Conservation (phyloP, 75 land plant species). For the Sequoia sempervirens region DNA sequence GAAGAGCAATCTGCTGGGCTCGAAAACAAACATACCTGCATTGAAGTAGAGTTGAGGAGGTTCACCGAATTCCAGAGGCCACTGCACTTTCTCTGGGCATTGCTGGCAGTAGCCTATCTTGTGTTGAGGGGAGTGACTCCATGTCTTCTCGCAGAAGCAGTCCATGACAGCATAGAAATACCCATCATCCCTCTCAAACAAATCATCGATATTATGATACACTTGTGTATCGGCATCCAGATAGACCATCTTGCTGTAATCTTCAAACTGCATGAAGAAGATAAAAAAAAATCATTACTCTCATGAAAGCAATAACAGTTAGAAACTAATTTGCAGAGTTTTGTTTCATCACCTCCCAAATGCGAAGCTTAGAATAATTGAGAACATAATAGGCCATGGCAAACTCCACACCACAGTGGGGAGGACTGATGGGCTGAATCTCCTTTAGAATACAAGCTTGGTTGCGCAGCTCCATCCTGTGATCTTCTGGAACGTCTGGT, state of each 20-base stretch:
- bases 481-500: constrained; percentile 39
- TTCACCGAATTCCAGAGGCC: constrained; percentile 24
- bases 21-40: constrained; percentile 52
- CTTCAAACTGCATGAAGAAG: constrained; percentile 40
- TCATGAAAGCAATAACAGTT: too few relatives aligned
- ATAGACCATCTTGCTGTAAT: constrained; percentile 48
- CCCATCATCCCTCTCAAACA: constrained; percentile 32
- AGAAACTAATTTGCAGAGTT: too few relatives aligned
- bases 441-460: not conserved
- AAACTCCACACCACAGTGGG: too few relatives aligned
- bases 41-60: constrained; percentile 47
- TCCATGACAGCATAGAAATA: constrained; percentile 40
- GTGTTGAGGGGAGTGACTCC: constrained; percentile 38
- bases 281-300: too few relatives aligned
- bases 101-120: constrained; percentile 56
- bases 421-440: constrained; percentile 9
- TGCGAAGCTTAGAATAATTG: too few relatives aligned
- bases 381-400: too few relatives aligned
- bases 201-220: constrained; percentile 50
- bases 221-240: constrained; percentile 58
- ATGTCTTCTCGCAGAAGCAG: constrained; percentile 17
- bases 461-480: constrained; percentile 18
- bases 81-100: constrained; percentile 5
- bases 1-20: constrained; percentile 29
- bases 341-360: not conserved